Percentiles rank a stretch among this genome's conserved stretches.
phyloP scores from a whole-genome alignment of 805 yeast genomes.

The Candida railenensis region DNA sequence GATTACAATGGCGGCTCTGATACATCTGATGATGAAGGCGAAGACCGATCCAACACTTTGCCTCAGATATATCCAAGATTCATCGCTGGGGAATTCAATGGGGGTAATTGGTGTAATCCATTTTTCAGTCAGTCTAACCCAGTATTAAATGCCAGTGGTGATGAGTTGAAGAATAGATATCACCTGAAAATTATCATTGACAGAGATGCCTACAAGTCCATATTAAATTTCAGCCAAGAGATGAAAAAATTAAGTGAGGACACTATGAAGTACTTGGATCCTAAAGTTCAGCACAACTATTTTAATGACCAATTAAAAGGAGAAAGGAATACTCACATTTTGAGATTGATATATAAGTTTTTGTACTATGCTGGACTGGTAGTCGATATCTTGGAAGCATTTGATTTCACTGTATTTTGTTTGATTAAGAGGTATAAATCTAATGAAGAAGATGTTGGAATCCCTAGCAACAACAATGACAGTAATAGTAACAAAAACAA shows the following conservation, averaged over 20 bases:
- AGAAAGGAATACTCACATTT: constrained; percentile 52
- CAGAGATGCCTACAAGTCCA: constrained; percentile 41
- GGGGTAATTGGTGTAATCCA: constrained; percentile 79
- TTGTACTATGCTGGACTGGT: constrained; percentile 49
- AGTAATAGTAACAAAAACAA: constrained; percentile 7
- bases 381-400: constrained; percentile 55
- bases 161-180: constrained; percentile 38
- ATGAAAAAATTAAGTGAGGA: constrained; percentile 40
- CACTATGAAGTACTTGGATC: constrained; percentile 39
- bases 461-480: neutral
- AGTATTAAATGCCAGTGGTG: constrained; percentile 41
- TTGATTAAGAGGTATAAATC: constrained; percentile 28
- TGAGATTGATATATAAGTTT: constrained; percentile 52
- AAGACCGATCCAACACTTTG: constrained; percentile 35
- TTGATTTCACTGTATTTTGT: constrained; percentile 59
- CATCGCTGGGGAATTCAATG: constrained; percentile 62
- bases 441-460: neutral
- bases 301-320: constrained; percentile 31
- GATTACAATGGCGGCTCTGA: constrained; percentile 40
- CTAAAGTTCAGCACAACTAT: constrained; percentile 31
- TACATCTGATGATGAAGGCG: constrained; percentile 32
- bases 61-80: constrained; percentile 75
- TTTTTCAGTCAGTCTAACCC: constrained; percentile 45
- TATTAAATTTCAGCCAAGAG: constrained; percentile 36
- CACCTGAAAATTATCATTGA: constrained; percentile 51